A percentile compares a stretch with the other conserved stretches of the same genome.
Conservation (phyloP, 257 asterid species). For the Salvia splendens region DNA sequence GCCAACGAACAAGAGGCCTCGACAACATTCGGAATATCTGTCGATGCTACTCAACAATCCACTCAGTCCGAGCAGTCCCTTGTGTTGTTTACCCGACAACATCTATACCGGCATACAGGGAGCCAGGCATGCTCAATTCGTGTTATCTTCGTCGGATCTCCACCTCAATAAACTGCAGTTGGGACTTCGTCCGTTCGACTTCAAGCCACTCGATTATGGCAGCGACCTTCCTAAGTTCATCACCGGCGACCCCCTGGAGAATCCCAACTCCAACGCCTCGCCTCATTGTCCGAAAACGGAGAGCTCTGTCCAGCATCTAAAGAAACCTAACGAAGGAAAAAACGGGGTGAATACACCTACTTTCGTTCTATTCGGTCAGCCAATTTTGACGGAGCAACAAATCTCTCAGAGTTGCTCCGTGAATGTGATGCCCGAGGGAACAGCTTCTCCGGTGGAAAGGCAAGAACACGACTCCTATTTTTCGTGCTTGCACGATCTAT, state of each 20-base stretch:
- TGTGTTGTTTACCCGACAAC: conserved; percentile 64
- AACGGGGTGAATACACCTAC: conserved; percentile 34
- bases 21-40: conserved; percentile 58
- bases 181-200: conserved; percentile 41
- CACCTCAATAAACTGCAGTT: conserved; percentile 50
- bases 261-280: conserved; percentile 10
- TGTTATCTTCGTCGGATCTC: conserved; percentile 52
- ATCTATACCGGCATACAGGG: conserved; percentile 91
- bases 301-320: conserved; percentile 27
- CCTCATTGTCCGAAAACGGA: conserved; percentile 43
- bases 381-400: conserved; percentile 69
- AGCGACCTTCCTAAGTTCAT: conserved; percentile 22
- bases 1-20: conserved; percentile 55
- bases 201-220: conserved; percentile 41
- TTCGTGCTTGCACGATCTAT: neutral
- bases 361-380: conserved; percentile 64
- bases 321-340: conserved; percentile 11
- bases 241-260: neutral
- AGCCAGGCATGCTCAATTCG: conserved; percentile 85
- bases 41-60: conserved; percentile 49
- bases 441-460: conserved; percentile 47
- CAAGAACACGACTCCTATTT: conserved; percentile 13
- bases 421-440: conserved; percentile 28
- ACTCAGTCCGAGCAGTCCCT: conserved; percentile 76
- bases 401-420: conserved; percentile 49